Percentiles rank a stretch among this genome's conserved stretches.
These are phyloP conservation scores for Hymenoscyphus linearis DNA, from an alignment of 2,329 filamentous ascomycete species.

Conservation along the genomic window DNA sequence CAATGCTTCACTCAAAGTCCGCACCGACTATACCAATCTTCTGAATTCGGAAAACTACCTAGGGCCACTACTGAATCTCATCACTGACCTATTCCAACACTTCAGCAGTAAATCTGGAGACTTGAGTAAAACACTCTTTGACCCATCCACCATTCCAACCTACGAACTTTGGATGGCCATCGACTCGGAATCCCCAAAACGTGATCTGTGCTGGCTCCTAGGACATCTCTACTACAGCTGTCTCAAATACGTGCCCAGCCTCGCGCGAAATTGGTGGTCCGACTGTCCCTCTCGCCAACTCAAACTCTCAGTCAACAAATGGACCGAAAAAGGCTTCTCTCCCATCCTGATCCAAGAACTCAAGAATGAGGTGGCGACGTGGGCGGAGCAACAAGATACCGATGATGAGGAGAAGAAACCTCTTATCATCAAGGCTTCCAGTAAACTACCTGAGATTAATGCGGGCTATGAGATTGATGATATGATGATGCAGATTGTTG, in stretches of 20 bases:
- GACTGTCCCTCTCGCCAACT: slow-evolving; percentile 77
- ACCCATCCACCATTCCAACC: slow-evolving; percentile 46
- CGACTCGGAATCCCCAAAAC: slow-evolving; percentile 57
- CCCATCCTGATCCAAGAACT: slow-evolving; percentile 61
- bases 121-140: slow-evolving; percentile 62
- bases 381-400: slow-evolving; percentile 52
- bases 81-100: slow-evolving; percentile 80
- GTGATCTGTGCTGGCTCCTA: slow-evolving; percentile 76
- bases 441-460: slow-evolving; percentile 67
- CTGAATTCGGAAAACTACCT: slow-evolving; percentile 71
- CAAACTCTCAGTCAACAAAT: slow-evolving; percentile 70
- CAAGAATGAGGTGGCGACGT: slow-evolving; percentile 62
- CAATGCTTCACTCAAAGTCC: slow-evolving; percentile 74
- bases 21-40: slow-evolving; percentile 72
- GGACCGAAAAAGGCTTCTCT: slow-evolving; percentile 83
- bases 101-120: slow-evolving; percentile 68
- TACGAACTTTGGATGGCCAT: slow-evolving; percentile 50
- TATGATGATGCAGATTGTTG: slow-evolving; percentile 73
- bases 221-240: slow-evolving; percentile 81
- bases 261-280: slow-evolving; percentile 82
- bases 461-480: slow-evolving; percentile 88
- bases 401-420: slow-evolving; percentile 47
- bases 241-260: slow-evolving; percentile 69
- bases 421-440: slow-evolving; percentile 64
- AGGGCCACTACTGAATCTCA: slow-evolving; percentile 66